Percentiles rank a stretch among this genome's conserved stretches.
These are phyloP conservation scores for Aspergillus campestris DNA, from an alignment of 495 filamentous ascomycete species.

Conservation along the genomic window DNA sequence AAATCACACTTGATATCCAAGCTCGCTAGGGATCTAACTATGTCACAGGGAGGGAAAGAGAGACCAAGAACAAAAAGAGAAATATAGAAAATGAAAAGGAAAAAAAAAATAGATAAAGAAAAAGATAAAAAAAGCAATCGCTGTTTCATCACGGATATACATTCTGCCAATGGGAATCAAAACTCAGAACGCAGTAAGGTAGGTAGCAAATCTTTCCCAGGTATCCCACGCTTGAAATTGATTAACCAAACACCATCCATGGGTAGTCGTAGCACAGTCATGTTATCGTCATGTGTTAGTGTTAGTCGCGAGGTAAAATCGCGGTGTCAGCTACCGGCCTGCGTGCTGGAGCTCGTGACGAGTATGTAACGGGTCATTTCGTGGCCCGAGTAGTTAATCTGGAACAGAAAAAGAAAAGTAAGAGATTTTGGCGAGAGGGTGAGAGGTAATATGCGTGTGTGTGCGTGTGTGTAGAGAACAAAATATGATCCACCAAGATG, in stretches of 20 bases:
- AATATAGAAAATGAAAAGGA: not conserved
- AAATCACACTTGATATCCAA: too few relatives aligned
- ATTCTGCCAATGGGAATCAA: too few relatives aligned
- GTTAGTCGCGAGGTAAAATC: too few relatives aligned
- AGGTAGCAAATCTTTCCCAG: too few relatives aligned
- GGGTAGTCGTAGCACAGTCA: not conserved
- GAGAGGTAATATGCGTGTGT: not conserved
- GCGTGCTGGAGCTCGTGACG: not conserved
- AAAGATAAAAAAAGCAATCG: not conserved
- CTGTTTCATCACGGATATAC: too few relatives aligned
- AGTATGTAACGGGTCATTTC: not conserved
- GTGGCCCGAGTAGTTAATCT: not conserved
- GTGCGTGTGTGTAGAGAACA: too few relatives aligned
- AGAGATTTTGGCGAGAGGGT: not conserved
- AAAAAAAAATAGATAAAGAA: slow-evolving; percentile 1
- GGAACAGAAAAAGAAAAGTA: slow-evolving; percentile 1
- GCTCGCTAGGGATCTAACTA: not conserved
- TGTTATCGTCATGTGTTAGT: too few relatives aligned
- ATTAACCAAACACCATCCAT: not conserved
- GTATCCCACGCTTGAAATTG: too few relatives aligned
- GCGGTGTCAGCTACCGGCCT: not conserved
- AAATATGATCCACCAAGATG: not conserved
- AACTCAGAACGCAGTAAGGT: too few relatives aligned
- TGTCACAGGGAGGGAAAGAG: not conserved
- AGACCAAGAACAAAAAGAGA: not conserved